These are phyloP conservation scores for Aspergillus glaucus DNA, from an alignment of 2,329 filamentous ascomycete species.

Conservation along the genomic window DNA sequence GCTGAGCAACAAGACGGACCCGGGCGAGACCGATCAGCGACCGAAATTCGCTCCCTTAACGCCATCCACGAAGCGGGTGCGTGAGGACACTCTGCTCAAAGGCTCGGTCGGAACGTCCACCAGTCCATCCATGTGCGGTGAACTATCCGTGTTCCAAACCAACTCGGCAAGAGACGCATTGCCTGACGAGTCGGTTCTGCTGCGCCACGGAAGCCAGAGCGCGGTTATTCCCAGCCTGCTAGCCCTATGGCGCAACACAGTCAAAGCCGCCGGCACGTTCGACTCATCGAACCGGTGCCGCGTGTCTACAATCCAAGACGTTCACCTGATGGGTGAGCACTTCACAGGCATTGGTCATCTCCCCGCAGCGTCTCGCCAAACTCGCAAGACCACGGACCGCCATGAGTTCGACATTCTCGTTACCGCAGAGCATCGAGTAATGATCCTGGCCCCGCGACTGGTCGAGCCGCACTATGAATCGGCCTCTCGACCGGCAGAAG, in stretches of 20 bases:
- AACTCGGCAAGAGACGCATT: conserved; percentile 29
- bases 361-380: conserved; percentile 21
- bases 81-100: conserved; percentile 40
- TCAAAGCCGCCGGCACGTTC: conserved; percentile 32
- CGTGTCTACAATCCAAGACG: conserved; percentile 32
- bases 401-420: conserved; percentile 35
- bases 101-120: conserved; percentile 24
- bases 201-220: conserved; percentile 38
- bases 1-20: conserved; percentile 16
- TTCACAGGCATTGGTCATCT: conserved; percentile 34
- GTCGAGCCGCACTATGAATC: conserved; percentile 18
- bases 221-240: conserved; percentile 39
- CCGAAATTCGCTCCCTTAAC: conserved; percentile 42
- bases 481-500: conserved; percentile 5
- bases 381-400: conserved; percentile 11
- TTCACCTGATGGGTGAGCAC: conserved; percentile 36
- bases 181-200: conserved; percentile 39
- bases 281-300: conserved; percentile 35
- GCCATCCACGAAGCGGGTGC: conserved; percentile 41
- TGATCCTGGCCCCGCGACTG: conserved; percentile 30
- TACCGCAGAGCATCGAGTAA: conserved; percentile 35
- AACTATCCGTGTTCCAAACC: conserved; percentile 36
- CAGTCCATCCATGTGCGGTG: conserved; percentile 30
- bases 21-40: conserved; percentile 24
- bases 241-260: conserved; percentile 39